phyloP scores from a whole-genome alignment of 2,329 filamentous ascomycete genomes.

The Coniochaeta hoffmannii region DNA sequence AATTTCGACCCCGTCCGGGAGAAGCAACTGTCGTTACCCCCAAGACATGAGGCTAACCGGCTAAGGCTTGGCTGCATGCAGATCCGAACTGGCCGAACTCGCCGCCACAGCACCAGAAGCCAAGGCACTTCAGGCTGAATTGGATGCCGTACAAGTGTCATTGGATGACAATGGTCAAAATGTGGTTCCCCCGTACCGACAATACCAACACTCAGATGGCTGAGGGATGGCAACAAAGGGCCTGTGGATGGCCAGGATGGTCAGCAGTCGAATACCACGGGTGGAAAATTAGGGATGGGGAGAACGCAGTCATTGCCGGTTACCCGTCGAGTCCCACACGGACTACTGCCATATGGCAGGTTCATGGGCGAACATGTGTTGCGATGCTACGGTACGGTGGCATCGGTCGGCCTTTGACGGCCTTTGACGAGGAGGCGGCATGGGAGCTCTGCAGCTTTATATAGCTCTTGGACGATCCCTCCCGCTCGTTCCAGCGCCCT shows the following conservation, averaged over 20 bases:
- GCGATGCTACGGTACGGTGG: not conserved
- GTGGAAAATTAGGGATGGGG: not conserved
- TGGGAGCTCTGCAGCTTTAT: slow-evolving; percentile 1
- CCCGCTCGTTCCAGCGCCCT: not conserved
- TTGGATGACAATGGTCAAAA: not conserved
- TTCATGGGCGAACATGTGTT: not conserved
- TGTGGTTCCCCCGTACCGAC: not conserved
- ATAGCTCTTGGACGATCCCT: not conserved
- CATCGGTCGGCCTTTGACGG: not conserved
- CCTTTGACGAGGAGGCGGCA: not conserved
- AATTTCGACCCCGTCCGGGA: not conserved
- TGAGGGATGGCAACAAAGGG: no score
- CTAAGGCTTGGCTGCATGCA: not conserved
- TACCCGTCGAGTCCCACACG: not conserved
- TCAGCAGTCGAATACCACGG: not conserved
- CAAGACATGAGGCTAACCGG: slow-evolving; percentile 3
- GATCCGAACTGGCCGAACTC: not conserved
- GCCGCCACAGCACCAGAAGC: not conserved
- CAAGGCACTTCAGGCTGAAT: slow-evolving; percentile 3
- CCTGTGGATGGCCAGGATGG: not conserved
- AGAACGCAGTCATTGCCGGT: not conserved
- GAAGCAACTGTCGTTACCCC: not conserved
- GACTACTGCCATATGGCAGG: not conserved
- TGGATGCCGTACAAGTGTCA: not conserved
- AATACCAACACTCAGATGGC: not conserved